Base-by-base conservation (phyloP, 331 rosid genomes). In the Rosa hybrid region DNA sequence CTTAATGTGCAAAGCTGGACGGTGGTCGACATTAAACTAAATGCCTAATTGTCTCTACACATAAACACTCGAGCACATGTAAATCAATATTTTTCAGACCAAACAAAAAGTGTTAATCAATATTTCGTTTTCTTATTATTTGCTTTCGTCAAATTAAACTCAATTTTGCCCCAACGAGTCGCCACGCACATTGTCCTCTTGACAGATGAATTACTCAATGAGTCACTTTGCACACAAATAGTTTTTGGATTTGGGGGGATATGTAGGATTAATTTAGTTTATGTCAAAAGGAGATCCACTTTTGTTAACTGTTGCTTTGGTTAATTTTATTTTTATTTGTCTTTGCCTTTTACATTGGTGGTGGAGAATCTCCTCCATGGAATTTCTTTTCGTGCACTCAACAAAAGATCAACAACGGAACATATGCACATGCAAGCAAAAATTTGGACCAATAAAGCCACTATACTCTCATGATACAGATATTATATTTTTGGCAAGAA, bases 151-250 rank as follows among this genome's bases (percentile, higher is more conserved):
- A 20, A 54, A 38, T 72, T 16, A 60, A 30, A 25, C 49, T 41
- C 11, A 1, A 41, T 38, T 17, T 21, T 21, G 16, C 12, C 49
- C 9, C 4, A 30, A 49, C 82, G 81, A 17, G 56, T 82, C 82
- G 82, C 85, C 85, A 71, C 85, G 72, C 34, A 49, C 74, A 71
- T 77, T 77, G 78, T 44, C 45, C 51, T 54, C 56, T 48, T 51
- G 42, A 42, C 38, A 62, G 25, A 63, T 68, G 41, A 45, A n/a
- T 73, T 21, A 27, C 46, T 69, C 77, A 17, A 56, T 38, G 77
- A 57, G 57, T 81, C 84, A 81, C 69, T 81, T 59, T 60, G 42
- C 77, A 49, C 17, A 54, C 54, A 38, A 2, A 4, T 64, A 8
- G 17, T 41, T 54, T 72, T n/a, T 53, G 63, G 46, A 64, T 20